Conservation (phyloP, 2,329 filamentous ascomycete genomes). For the Laburnicola sp. region DNA sequence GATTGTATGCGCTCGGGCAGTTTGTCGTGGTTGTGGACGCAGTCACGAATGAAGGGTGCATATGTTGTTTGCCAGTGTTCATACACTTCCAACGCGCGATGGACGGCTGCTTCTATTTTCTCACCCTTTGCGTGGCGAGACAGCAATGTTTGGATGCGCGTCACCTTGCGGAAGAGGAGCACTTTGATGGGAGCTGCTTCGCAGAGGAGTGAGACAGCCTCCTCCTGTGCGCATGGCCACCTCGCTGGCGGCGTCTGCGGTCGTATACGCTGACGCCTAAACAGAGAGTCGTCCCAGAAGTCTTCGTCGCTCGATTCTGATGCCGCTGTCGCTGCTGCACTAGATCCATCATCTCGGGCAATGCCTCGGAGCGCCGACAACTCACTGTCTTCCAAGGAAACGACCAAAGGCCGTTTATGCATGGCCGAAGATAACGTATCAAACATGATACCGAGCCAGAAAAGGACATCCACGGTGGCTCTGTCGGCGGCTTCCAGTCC, state of each 20-base stretch:
- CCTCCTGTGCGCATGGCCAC: constrained; percentile 61
- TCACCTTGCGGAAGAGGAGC: constrained; percentile 60
- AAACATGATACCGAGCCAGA: constrained; percentile 62
- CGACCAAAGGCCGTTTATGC: constrained; percentile 51
- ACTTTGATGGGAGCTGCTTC: constrained; percentile 63
- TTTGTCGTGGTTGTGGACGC: constrained; percentile 54
- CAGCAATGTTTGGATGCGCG: constrained; percentile 58
- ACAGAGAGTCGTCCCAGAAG: constrained; percentile 47
- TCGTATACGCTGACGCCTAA: constrained; percentile 36
- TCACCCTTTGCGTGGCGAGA: constrained; percentile 45
- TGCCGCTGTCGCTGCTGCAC: background rate
- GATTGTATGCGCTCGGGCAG: constrained; percentile 60
- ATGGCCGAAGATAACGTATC: constrained; percentile 59
- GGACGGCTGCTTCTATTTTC: constrained; percentile 55
- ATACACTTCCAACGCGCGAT: constrained; percentile 55
- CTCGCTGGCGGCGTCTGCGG: constrained; percentile 32
- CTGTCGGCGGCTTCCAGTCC: constrained; percentile 42
- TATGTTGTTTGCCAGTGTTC: constrained; percentile 60
- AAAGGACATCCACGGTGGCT: constrained; percentile 57
- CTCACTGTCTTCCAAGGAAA: constrained; percentile 53
- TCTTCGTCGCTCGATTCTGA: constrained; percentile 19
- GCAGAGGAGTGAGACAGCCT: constrained; percentile 54
- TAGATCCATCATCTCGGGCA: background rate
- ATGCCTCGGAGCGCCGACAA: constrained; percentile 19
- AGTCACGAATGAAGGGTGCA: constrained; percentile 56